Conservation (phyloP, 2,329 filamentous ascomycete genomes). For the Bipolaris sorokiniana region DNA sequence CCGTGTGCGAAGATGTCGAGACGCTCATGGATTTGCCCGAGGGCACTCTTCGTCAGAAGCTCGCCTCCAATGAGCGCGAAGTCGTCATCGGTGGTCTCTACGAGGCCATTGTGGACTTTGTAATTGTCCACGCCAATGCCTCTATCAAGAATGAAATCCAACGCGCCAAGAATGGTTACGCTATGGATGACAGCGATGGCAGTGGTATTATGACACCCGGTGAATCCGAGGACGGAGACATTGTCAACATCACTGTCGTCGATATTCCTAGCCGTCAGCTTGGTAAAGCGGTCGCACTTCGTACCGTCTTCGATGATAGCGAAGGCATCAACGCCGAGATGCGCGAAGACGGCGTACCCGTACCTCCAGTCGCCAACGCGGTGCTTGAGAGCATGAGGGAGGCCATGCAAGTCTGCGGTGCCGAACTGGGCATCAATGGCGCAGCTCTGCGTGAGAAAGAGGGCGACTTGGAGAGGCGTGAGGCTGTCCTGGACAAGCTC, state of each 20-base stretch:
- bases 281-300: conserved; percentile 86
- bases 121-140: conserved; percentile 85
- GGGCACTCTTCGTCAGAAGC: conserved; percentile 77
- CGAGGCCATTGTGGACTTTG: conserved; percentile 93
- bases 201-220: conserved; percentile 66
- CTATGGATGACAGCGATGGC: conserved; percentile 66
- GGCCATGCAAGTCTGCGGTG: conserved; percentile 76
- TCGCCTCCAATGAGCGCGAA: conserved; percentile 82
- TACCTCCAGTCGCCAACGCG: conserved; percentile 75
- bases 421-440: conserved; percentile 77
- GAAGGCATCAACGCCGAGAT: conserved; percentile 95
- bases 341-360: conserved; percentile 90
- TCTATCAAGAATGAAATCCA: conserved; percentile 79
- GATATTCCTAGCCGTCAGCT: conserved; percentile 82
- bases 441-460: conserved; percentile 74
- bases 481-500: conserved; percentile 84
- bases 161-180: conserved; percentile 68
- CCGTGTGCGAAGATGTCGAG: conserved; percentile 88
- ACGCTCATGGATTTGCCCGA: conserved; percentile 86
- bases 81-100: conserved; percentile 86
- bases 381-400: conserved; percentile 86
- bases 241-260: conserved; percentile 85
- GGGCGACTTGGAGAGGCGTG: conserved; percentile 78
- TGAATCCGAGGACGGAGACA: conserved; percentile 75
- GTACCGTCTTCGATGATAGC: conserved; percentile 90